Percentiles rank a stretch among this genome's conserved stretches.
phyloP scores from a whole-genome alignment of 108 stramenopile genomes.

The Hondaea fermentalgiana region DNA sequence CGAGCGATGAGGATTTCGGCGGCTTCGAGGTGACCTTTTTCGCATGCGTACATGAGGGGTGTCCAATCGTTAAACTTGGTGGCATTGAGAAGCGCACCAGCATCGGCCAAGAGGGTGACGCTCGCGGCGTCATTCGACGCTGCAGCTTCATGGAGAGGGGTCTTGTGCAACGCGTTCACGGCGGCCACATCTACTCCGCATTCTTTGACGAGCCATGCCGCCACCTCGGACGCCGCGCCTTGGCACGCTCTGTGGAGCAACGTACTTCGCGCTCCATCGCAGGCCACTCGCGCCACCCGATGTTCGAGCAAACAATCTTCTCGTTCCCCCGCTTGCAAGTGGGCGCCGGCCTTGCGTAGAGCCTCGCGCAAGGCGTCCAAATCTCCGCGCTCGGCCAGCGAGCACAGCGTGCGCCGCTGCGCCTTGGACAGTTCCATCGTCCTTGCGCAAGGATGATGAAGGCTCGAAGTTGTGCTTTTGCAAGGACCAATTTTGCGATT shows the following conservation, averaged over 20 bases:
- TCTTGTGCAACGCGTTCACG: not conserved
- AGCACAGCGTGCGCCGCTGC: too few relatives aligned
- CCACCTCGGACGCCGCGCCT: not conserved
- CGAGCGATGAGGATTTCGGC: not conserved
- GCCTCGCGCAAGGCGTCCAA: too few relatives aligned
- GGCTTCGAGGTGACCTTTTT: not conserved
- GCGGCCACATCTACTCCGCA: not conserved
- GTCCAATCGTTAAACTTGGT: slow-evolving; percentile 17
- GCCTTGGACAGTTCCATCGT: too few relatives aligned
- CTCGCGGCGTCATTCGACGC: not conserved
- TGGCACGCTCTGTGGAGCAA: not conserved
- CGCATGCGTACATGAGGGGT: slow-evolving; percentile 5
- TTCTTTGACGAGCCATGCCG: not conserved
- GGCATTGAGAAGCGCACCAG: not conserved
- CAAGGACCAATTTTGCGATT: too few relatives aligned
- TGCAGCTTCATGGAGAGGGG: not conserved
- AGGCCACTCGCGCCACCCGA: not conserved
- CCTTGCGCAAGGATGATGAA: too few relatives aligned
- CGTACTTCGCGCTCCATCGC: not conserved
- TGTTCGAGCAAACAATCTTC: not conserved
- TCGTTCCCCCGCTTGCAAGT: too few relatives aligned
- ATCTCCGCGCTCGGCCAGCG: too few relatives aligned
- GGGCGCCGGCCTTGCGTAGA: too few relatives aligned
- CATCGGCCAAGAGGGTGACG: not conserved
- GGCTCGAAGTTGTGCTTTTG: too few relatives aligned